These are phyloP conservation scores for Acer saccharum DNA, from an alignment of 345 rosid genomes.

Conservation along the genomic window DNA sequence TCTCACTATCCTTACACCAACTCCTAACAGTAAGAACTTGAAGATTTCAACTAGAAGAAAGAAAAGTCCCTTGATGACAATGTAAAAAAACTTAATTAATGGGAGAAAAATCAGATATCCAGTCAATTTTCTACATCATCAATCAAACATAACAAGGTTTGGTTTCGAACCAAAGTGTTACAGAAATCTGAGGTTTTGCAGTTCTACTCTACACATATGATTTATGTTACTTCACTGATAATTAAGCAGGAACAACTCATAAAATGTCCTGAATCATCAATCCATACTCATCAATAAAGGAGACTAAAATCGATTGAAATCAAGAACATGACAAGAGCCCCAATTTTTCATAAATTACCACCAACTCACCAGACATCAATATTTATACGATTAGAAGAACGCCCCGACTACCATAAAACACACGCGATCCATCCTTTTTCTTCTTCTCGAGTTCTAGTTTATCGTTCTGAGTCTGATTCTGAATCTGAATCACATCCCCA, in stretches of 20 bases:
- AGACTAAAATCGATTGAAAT: neutral
- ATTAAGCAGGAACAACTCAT: neutral
- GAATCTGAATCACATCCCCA: constrained; percentile 37
- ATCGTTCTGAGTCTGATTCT: constrained; percentile 30
- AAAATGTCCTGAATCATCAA: constrained; percentile 4
- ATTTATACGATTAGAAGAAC: constrained; percentile 53
- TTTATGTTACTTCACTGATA: neutral
- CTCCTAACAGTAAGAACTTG: too few relatives aligned
- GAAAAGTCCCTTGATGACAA: too few relatives aligned
- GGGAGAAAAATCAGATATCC: neutral
- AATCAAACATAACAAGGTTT: neutral
- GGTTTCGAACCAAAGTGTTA: too few relatives aligned
- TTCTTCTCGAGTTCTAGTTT: constrained; percentile 48
- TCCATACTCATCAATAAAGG: neutral
- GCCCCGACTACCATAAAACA: constrained; percentile 98
- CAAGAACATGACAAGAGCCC: neutral
- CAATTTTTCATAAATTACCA: constrained; percentile 3
- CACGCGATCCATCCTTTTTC: constrained; percentile 87
- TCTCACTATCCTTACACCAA: too few relatives aligned
- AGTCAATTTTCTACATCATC: neutral
- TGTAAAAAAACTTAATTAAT: too few relatives aligned
- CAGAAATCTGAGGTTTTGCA: neutral
- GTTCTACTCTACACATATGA: neutral
- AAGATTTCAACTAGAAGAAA: too few relatives aligned
- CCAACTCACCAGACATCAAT: neutral